Evolutionary conservation across 345 rosid species (phyloP).

Genomic region (Streptanthus diversifolius): DNA sequence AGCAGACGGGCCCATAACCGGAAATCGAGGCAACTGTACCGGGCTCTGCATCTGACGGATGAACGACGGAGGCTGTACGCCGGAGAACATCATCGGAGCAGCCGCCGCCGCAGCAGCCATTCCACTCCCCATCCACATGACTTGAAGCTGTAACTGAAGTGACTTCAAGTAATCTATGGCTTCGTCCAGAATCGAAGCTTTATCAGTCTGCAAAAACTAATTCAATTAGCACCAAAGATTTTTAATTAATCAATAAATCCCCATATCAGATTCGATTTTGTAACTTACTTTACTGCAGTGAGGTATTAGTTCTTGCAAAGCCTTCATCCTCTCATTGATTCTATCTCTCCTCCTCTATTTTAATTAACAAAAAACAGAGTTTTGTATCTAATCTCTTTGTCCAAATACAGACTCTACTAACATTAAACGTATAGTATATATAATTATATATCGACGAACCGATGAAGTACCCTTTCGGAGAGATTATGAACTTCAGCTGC

Average conservation of each 20-base stretch:
- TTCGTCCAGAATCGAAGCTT: constrained; percentile 92
- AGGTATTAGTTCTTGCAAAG: constrained; percentile 87
- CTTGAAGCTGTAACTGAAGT: constrained; percentile 89
- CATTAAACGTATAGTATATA: neutral
- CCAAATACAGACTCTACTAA: neutral
- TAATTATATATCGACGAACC: constrained; percentile 6
- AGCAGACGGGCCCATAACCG: constrained; percentile 37
- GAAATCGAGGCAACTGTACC: constrained; percentile 45
- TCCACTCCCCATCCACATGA: constrained; percentile 90
- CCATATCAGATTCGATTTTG: neutral
- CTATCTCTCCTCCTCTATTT: constrained; percentile 79
- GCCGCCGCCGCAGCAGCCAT: constrained; percentile 51
- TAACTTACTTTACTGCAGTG: constrained; percentile 76
- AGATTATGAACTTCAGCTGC: constrained; percentile 78
- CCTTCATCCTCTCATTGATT: constrained; percentile 86
- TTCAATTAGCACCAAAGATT: neutral
- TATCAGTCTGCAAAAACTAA: constrained; percentile 59
- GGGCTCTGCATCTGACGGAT: constrained; percentile 47
- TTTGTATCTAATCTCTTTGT: neutral
- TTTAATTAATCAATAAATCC: neutral
- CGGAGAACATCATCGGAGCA: constrained; percentile 76
- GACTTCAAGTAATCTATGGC: constrained; percentile 91
- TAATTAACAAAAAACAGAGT: constrained; percentile 9
- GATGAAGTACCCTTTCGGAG: constrained; percentile 57
- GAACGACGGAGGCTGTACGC: constrained; percentile 50